Conservation (phyloP, 345 rosid genomes). For the Draba incana region DNA sequence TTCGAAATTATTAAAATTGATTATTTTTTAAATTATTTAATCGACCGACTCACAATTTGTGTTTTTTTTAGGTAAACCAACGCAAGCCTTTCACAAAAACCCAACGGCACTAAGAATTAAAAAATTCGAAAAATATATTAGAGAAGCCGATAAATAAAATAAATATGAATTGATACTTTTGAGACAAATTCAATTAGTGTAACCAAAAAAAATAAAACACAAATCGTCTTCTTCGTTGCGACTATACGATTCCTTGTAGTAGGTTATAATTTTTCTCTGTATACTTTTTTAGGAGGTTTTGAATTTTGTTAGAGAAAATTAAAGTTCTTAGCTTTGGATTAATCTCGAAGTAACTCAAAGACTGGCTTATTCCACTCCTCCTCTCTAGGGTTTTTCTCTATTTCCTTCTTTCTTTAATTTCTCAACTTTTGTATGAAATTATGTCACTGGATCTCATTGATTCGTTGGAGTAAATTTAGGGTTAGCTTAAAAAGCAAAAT, state of each 20-base stretch:
- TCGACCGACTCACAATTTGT: conserved; percentile 19
- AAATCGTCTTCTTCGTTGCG: conserved; percentile 20
- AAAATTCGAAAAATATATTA: background rate
- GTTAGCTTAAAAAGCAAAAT: conserved; percentile 14
- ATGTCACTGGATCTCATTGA: conserved; percentile 24
- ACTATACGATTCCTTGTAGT: background rate
- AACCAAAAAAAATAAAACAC: background rate
- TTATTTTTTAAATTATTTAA: background rate
- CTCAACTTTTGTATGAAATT: background rate
- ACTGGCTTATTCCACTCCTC: conserved; percentile 41
- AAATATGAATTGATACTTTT: background rate
- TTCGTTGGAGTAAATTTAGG: conserved; percentile 22
- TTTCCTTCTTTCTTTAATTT: conserved; percentile 14
- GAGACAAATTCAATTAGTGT: background rate
- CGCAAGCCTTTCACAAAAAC: conserved; percentile 4
- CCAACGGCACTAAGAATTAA: conserved; percentile 30
- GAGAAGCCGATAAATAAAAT: background rate
- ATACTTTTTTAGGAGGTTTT: no score
- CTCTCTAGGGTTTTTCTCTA: conserved; percentile 32
- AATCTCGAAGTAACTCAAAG: conserved; percentile 38
- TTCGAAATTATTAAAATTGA: conserved; percentile 20
- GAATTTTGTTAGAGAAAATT: background rate
- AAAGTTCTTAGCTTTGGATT: conserved; percentile 39
- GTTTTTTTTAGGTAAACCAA: conserved; percentile 26
- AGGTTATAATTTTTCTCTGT: no score